phyloP scores from a whole-genome alignment of 768 basidiomycete species.

The Mycena metata region DNA sequence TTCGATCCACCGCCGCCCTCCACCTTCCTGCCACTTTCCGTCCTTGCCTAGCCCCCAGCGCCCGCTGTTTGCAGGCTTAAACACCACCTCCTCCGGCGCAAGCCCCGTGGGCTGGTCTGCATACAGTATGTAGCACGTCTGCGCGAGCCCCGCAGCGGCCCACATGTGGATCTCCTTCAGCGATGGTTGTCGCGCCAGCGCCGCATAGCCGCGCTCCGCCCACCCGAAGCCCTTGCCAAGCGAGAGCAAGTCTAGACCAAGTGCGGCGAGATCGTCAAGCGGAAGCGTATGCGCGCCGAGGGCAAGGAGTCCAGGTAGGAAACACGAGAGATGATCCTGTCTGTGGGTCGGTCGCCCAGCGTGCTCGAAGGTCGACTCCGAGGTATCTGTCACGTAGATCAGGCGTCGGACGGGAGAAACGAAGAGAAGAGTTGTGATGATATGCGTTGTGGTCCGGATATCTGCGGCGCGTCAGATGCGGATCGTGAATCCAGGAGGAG shows the following conservation, averaged over 20 bases:
- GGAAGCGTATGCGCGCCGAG: conserved; percentile 76
- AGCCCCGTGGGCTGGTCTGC: conserved; percentile 79
- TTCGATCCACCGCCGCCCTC: conserved; percentile 60
- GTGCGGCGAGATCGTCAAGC: conserved; percentile 62
- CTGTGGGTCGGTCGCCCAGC: conserved; percentile 57
- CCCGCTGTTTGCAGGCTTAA: conserved; percentile 48
- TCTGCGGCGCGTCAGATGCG: conserved; percentile 54
- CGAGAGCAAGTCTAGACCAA: conserved; percentile 61
- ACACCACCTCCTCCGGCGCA: conserved; percentile 71
- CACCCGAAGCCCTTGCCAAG: conserved; percentile 57
- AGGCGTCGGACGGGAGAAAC: conserved; percentile 74
- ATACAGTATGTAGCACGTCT: conserved; percentile 79
- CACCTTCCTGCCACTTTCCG: conserved; percentile 39
- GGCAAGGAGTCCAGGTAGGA: conserved; percentile 81
- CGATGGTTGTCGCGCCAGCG: conserved; percentile 57
- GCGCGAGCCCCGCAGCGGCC: conserved; percentile 82
- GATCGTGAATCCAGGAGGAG: conserved; percentile 9
- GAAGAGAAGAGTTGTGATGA: conserved; percentile 76
- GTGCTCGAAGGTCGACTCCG: conserved; percentile 44
- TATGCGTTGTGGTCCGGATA: conserved; percentile 70
- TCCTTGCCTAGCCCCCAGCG: conserved; percentile 37
- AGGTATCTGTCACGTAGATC: conserved; percentile 75
- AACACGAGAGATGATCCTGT: conserved; percentile 84
- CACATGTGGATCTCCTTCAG: conserved; percentile 78
- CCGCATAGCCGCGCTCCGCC: conserved; percentile 51